These are phyloP conservation scores for Nakaseomyces sp. DNA, from an alignment of 1,139 yeast species.

Conservation along the genomic window DNA sequence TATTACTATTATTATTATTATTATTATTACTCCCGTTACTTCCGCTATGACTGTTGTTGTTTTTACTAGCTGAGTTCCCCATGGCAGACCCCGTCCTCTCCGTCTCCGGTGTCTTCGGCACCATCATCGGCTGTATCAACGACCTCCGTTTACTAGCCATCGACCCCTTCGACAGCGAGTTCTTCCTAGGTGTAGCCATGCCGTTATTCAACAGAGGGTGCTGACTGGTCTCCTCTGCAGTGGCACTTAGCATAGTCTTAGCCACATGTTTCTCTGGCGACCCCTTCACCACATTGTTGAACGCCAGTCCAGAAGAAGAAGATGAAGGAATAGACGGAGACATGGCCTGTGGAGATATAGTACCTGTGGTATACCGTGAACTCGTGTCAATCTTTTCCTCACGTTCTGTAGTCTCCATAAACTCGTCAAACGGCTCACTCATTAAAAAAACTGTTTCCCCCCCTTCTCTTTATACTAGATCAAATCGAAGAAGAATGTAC, in stretches of 20 bases:
- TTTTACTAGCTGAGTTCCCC: not conserved
- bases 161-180: slow-evolving; percentile 8
- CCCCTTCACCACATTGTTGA: not conserved
- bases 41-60: too few relatives aligned
- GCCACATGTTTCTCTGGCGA: slow-evolving; percentile 7
- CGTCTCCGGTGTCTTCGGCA: slow-evolving; percentile 12
- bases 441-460: slow-evolving; percentile 7
- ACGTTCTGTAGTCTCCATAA: slow-evolving; percentile 22
- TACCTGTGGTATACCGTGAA: slow-evolving; percentile 11
- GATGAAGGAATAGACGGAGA: not conserved
- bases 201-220: slow-evolving; percentile 11
- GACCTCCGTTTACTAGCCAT: slow-evolving; percentile 24
- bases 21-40: too few relatives aligned
- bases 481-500: too few relatives aligned
- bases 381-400: slow-evolving; percentile 23
- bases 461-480: not conserved
- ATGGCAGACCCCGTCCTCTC: slow-evolving; percentile 2
- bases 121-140: slow-evolving; percentile 27
- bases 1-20: not conserved
- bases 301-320: too few relatives aligned
- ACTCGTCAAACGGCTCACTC: slow-evolving; percentile 23
- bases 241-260: slow-evolving; percentile 10
- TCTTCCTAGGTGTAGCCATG: slow-evolving; percentile 3
- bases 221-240: slow-evolving; percentile 10
- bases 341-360: slow-evolving; percentile 6